Evolutionary conservation across 306 rosid species (phyloP).

Genomic region (Dicorynia guianensis): DNA sequence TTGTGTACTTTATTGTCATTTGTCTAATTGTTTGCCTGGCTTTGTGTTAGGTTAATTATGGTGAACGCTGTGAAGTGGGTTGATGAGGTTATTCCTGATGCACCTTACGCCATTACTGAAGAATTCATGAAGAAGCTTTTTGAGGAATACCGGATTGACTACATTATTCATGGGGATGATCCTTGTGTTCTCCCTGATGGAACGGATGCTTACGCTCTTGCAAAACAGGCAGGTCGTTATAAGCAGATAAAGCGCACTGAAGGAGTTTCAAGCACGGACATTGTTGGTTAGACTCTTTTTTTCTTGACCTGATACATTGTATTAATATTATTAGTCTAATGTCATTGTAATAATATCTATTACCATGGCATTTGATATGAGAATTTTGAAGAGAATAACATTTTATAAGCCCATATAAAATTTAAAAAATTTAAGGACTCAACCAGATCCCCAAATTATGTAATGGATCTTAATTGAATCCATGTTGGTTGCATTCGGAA

Average conservation of each 20-base stretch:
- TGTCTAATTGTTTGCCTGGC: neutral
- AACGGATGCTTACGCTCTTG: slow-evolving; percentile 93
- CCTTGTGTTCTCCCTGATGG: slow-evolving; percentile 99
- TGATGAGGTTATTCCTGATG: slow-evolving; percentile 91
- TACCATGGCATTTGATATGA: no score
- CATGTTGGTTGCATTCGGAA: neutral
- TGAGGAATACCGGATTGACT: slow-evolving; percentile 86
- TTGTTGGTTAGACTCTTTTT: slow-evolving; percentile 72
- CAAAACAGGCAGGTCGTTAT: slow-evolving; percentile 93
- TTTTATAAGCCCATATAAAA: no score
- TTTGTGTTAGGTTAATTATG: slow-evolving; percentile 48
- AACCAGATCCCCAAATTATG: no score
- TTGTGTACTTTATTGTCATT: no score
- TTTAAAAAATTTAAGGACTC: no score
- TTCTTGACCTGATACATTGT: neutral
- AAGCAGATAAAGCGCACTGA: slow-evolving; percentile 98
- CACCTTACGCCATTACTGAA: slow-evolving; percentile 96
- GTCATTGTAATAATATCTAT: no score
- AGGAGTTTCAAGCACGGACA: slow-evolving; percentile 98
- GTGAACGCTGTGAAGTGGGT: slow-evolving; percentile 99
- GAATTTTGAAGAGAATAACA: no score
- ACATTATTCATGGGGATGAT: slow-evolving; percentile 96
- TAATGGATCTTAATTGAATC: slow-evolving; percentile 17
- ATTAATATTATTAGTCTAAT: neutral
- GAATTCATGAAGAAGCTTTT: slow-evolving; percentile 92